Conservation (phyloP, 2,329 filamentous ascomycete species). For the Zalaria obscura region DNA sequence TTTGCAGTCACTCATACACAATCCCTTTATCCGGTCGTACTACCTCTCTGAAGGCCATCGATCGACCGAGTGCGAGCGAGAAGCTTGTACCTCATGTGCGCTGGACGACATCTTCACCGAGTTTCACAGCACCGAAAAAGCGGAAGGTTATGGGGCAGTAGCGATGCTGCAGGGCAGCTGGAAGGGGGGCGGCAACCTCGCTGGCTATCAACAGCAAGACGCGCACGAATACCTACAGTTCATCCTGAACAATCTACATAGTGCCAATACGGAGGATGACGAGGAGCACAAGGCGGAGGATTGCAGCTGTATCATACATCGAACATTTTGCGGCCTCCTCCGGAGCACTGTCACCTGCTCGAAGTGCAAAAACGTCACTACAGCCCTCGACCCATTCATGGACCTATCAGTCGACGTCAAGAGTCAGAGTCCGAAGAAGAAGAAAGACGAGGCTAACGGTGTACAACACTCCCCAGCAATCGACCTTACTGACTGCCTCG, state of each 20-base stretch:
- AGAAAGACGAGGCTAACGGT: conserved; percentile 12
- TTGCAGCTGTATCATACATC: conserved; percentile 86
- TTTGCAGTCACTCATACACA: conserved; percentile 83
- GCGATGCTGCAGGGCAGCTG: conserved; percentile 82
- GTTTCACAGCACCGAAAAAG: conserved; percentile 57
- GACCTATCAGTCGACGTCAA: conserved; percentile 85
- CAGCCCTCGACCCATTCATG: conserved; percentile 75
- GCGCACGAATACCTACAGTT: conserved; percentile 97
- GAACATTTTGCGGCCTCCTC: conserved; percentile 85
- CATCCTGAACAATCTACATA: conserved; percentile 79
- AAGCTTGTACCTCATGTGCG: conserved; percentile 45
- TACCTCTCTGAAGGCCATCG: conserved; percentile 86
- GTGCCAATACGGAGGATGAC: conserved; percentile 45
- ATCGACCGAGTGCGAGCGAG: conserved; percentile 52
- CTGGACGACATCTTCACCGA: conserved; percentile 50
- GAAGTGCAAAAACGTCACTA: conserved; percentile 69
- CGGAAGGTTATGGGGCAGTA: conserved; percentile 79
- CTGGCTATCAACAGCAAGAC: conserved; percentile 90
- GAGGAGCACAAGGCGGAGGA: conserved; percentile 16
- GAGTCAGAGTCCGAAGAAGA: conserved; percentile 42
- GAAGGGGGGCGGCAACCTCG: conserved; percentile 55
- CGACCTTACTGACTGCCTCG: conserved; percentile 49
- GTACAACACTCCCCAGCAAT: conserved; percentile 19
- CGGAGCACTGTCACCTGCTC: conserved; percentile 85
- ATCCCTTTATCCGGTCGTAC: conserved; percentile 79